These are phyloP conservation scores for Leptographium wingfieldii DNA, from an alignment of 2,329 filamentous ascomycete species.

Conservation along the genomic window DNA sequence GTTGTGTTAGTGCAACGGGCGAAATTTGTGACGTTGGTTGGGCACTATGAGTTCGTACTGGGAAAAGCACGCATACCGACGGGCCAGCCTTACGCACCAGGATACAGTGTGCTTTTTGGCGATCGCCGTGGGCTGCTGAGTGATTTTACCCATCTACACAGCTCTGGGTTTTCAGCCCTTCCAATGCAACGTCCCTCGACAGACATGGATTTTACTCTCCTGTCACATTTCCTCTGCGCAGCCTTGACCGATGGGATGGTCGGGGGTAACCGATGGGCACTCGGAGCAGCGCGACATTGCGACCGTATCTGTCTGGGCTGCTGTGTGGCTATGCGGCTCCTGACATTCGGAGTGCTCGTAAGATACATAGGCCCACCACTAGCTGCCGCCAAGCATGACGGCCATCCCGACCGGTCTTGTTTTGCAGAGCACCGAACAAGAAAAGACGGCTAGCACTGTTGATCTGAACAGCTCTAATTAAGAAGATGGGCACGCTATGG, in stretches of 20 bases:
- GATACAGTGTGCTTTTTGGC: slow-evolving; percentile 1
- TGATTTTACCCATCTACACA: background rate
- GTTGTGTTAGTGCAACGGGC: background rate
- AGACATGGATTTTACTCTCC: no score
- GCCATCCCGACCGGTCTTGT: background rate
- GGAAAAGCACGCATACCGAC: background rate
- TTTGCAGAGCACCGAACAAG: background rate
- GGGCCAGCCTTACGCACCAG: background rate
- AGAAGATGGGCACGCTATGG: background rate
- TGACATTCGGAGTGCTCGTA: background rate
- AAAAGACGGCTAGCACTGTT: background rate
- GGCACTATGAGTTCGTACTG: background rate
- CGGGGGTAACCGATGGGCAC: background rate
- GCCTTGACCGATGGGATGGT: background rate
- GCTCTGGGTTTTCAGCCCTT: background rate
- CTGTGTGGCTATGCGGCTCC: background rate
- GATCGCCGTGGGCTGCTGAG: background rate
- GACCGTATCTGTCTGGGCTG: background rate
- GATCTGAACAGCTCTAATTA: background rate
- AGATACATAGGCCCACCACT: background rate
- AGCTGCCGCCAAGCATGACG: background rate
- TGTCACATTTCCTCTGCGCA: no score
- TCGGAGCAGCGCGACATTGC: background rate
- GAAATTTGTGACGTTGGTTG: background rate
- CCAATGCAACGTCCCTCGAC: no score